Conservation (phyloP, 441 rosid genomes). For the Lepidium campestre region DNA sequence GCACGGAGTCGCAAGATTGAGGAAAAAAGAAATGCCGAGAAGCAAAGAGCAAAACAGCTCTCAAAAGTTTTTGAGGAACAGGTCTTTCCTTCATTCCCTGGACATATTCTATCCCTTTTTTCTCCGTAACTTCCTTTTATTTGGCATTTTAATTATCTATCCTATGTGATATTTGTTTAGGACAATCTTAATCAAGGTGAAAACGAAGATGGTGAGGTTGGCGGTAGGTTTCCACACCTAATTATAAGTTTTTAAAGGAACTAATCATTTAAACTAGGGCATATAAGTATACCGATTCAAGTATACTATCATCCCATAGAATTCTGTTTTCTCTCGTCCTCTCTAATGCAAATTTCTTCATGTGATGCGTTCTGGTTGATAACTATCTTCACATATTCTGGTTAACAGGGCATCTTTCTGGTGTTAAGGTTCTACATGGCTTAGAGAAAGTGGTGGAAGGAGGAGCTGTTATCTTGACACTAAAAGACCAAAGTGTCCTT, state of each 20-base stretch:
- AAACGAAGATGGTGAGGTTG: slow-evolving; percentile 63
- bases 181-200: slow-evolving; percentile 70
- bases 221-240: slow-evolving; percentile 18
- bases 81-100: slow-evolving; percentile 34
- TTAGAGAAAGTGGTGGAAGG: slow-evolving; percentile 93
- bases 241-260: not conserved
- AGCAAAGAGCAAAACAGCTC: slow-evolving; percentile 74
- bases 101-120: not conserved
- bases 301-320: not conserved
- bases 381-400: slow-evolving; percentile 4
- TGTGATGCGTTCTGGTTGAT: slow-evolving; percentile 6
- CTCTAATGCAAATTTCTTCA: not conserved
- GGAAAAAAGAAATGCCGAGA: slow-evolving; percentile 63
- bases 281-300: not conserved
- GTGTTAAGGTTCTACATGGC: slow-evolving; percentile 89
- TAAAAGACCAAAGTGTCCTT: slow-evolving; percentile 89
- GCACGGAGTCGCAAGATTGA: slow-evolving; percentile 67
- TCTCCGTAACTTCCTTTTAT: not conserved
- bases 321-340: not conserved
- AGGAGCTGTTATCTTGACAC: slow-evolving; percentile 95
- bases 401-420: slow-evolving; percentile 68
- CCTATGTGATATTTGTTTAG: slow-evolving; percentile 33
- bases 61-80: slow-evolving; percentile 89
- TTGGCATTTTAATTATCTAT: slow-evolving; percentile 4
- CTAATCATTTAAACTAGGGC: not conserved